Conservation (phyloP, 306 rosid genomes). For the Betula pendula region DNA sequence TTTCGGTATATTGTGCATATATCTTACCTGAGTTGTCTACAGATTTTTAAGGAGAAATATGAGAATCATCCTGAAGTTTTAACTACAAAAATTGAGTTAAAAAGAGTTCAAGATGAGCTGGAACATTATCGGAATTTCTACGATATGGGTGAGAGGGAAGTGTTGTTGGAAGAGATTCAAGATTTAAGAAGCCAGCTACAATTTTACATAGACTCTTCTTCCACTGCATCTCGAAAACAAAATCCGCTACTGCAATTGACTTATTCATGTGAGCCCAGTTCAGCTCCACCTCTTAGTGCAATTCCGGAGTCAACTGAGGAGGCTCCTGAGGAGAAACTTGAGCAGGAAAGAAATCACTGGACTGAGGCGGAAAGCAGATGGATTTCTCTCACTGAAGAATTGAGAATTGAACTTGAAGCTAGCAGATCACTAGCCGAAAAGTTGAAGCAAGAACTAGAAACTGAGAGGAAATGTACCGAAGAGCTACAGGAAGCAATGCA, state of each 20-base stretch:
- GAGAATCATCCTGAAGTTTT: slow-evolving; percentile 93
- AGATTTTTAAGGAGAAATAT: slow-evolving; percentile 83
- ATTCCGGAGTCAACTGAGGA: slow-evolving; percentile 52
- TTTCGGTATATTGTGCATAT: slow-evolving; percentile 20
- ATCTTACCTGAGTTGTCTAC: slow-evolving; percentile 34
- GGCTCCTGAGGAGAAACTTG: slow-evolving; percentile 53
- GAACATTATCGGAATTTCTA: slow-evolving; percentile 66
- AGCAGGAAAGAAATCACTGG: slow-evolving; percentile 82
- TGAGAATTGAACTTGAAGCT: slow-evolving; percentile 83
- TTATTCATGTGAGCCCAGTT: slow-evolving; percentile 48
- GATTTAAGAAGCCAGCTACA: slow-evolving; percentile 91
- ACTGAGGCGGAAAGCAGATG: slow-evolving; percentile 89
- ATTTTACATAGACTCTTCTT: slow-evolving; percentile 70
- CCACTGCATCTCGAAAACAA: slow-evolving; percentile 52
- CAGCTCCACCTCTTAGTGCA: slow-evolving; percentile 50
- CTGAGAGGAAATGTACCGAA: slow-evolving; percentile 78
- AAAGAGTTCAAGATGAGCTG: slow-evolving; percentile 72
- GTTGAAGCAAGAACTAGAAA: slow-evolving; percentile 69
- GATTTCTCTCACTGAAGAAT: slow-evolving; percentile 87
- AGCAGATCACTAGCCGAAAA: slow-evolving; percentile 66
- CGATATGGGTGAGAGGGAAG: slow-evolving; percentile 90
- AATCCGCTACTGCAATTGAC: slow-evolving; percentile 66
- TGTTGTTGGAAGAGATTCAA: slow-evolving; percentile 92
- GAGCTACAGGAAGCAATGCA: slow-evolving; percentile 92
- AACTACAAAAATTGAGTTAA: slow-evolving; percentile 72